Evolutionary conservation across 1,284 basidiomycete species (phyloP), one percentile per base, ranked within the genome.

Genomic region (Fomitopsis betulina): DNA sequence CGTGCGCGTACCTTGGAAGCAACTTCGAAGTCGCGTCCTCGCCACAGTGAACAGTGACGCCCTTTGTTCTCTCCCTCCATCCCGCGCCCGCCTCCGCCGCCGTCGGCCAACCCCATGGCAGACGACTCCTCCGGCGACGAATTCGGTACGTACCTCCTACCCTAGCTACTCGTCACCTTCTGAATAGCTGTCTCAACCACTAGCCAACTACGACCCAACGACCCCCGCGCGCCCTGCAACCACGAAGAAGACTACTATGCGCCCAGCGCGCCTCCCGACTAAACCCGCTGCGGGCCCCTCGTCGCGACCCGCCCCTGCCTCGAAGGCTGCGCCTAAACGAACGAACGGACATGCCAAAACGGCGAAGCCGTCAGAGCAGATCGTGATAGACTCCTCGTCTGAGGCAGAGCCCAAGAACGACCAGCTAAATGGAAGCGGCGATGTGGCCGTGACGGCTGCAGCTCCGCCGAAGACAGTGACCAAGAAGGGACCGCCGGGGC

Each of bases 251-350:
- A 3, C 58, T 5, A 17, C 61, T n/a, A 42, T 56, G 33, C 65
- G 63, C 12, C 35, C 57, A 51, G 51, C 58, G 53, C 53, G 54
- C 25, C 42, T 54, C 30, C 55, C 54, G 15, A 60, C 42, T 50
- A 58, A 54, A 32, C 52, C 67, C 15, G 62, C 58, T 19, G 62
- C 68, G 2, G 69, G 69, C 10, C 65, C 70, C 5, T 70, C 69
- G 7, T 64, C 58, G 0, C 58, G 57, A 51, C 58, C 64, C 32
- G 5, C 6, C 25, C 21, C 35, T 10, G 45, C 33, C 21, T 38
- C 9, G 35, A 60, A 57, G 54, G 53, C 15, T 27, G 33, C 49
- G 32, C 21, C 49, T 12, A 51, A 51, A 23, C 49, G 49, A 1
- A 23, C 21, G 30, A 51, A 51, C 10, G 43, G 43, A 10, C 10